Percentiles rank a stretch among this genome's conserved stretches.
Evolutionary conservation across 345 rosid species (phyloP).

Genomic region (Mercurialis annua): DNA sequence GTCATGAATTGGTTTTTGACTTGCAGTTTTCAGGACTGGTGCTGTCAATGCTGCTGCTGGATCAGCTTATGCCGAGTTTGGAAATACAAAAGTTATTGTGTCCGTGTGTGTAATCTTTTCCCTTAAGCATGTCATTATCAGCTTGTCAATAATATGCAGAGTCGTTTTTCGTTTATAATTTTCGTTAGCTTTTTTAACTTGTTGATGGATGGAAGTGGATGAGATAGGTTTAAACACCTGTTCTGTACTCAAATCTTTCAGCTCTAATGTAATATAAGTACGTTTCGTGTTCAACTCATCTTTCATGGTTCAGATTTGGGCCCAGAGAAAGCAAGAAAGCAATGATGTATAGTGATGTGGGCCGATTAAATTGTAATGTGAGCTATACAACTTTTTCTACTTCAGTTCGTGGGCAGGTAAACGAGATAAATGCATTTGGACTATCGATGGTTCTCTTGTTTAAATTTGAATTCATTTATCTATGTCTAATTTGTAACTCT

Average conservation of each 20-base stretch:
- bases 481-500: conserved; percentile 12
- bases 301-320: conserved; percentile 61
- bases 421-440: neutral
- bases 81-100: conserved; percentile 90
- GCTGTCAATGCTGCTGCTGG: conserved; percentile 90
- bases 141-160: conserved; percentile 4
- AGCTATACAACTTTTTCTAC: conserved; percentile 85
- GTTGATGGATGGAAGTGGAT: neutral
- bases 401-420: conserved; percentile 69
- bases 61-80: conserved; percentile 95
- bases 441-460: neutral
- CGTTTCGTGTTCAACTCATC: neutral
- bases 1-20: conserved; percentile 5
- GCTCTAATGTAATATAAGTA: neutral
- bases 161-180: neutral
- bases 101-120: conserved; percentile 70
- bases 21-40: conserved; percentile 73
- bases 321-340: conserved; percentile 99
- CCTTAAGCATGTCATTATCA: neutral
- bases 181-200: neutral
- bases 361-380: conserved; percentile 78
- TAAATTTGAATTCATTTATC: conserved; percentile 2
- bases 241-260: neutral
- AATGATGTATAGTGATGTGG: conserved; percentile 77
- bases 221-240: neutral